Evolutionary conservation across 257 asterid species (phyloP).

Genomic region (Thymus mandschuricus): DNA sequence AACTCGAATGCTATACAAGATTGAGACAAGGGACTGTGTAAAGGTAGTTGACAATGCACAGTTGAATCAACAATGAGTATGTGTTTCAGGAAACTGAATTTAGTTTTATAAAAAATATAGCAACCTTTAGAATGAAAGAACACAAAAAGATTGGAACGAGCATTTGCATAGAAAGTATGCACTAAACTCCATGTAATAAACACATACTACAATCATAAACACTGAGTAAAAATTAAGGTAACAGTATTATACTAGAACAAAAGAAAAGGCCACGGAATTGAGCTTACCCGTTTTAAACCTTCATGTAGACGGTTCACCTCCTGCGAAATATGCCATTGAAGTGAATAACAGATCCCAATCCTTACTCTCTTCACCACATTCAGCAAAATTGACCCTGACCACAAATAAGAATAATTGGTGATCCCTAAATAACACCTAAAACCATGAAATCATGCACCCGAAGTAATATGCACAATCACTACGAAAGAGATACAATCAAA

Average conservation of each 20-base stretch:
- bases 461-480: slow-evolving; percentile 21
- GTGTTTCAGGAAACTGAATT: background rate
- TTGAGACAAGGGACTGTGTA: slow-evolving; percentile 4
- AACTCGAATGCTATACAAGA: slow-evolving; percentile 11
- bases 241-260: slow-evolving; percentile 12
- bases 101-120: slow-evolving; percentile 10
- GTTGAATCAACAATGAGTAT: slow-evolving; percentile 4
- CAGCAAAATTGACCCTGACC: slow-evolving; percentile 92
- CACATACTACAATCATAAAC: slow-evolving; percentile 17
- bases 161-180: slow-evolving; percentile 13
- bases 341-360: slow-evolving; percentile 91
- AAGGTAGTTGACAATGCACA: slow-evolving; percentile 15
- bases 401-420: slow-evolving; percentile 32
- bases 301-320: slow-evolving; percentile 99
- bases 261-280: slow-evolving; percentile 12
- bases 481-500: slow-evolving; percentile 13
- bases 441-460: slow-evolving; percentile 30
- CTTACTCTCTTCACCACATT: slow-evolving; percentile 96
- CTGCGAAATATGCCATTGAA: slow-evolving; percentile 95
- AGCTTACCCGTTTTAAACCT: slow-evolving; percentile 90
- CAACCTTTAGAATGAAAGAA: slow-evolving; percentile 2
- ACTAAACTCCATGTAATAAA: slow-evolving; percentile 15
- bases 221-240: slow-evolving; percentile 22
- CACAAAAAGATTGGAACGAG: background rate
- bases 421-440: slow-evolving; percentile 13